Percentiles rank a stretch among this genome's conserved stretches.
Conservation (phyloP, 495 filamentous ascomycete species). For the Penicillium daleae region DNA sequence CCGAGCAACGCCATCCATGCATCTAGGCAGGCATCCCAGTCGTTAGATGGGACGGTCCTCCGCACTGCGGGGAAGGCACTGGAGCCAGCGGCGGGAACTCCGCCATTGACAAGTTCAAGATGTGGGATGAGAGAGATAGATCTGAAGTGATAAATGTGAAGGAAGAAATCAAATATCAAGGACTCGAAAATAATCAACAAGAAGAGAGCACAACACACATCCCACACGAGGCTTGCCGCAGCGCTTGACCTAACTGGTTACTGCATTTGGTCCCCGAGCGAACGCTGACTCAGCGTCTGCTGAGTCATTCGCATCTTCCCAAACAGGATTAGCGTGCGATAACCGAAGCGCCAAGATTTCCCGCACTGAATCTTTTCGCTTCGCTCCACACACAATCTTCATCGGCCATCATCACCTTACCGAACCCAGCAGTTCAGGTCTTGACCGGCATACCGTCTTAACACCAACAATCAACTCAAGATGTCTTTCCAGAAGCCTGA, state of each 20-base stretch:
- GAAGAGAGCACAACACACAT: conserved; percentile 13
- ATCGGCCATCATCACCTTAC: conserved; percentile 78
- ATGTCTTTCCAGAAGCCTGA: conserved; percentile 97
- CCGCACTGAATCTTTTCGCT: conserved; percentile 35
- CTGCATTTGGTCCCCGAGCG: conserved; percentile 26
- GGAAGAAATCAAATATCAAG: neutral
- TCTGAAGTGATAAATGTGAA: neutral
- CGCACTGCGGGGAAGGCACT: conserved; percentile 71
- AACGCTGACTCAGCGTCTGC: conserved; percentile 30
- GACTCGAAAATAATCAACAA: neutral
- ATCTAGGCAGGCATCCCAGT: conserved; percentile 80
- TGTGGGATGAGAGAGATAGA: neutral
- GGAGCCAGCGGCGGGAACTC: conserved; percentile 70
- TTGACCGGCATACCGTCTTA: conserved; percentile 54
- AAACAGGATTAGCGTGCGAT: conserved; percentile 39
- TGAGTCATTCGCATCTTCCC: conserved; percentile 8
- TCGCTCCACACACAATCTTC: conserved; percentile 38
- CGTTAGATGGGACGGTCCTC: conserved; percentile 62
- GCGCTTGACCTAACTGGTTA: conserved; percentile 3
- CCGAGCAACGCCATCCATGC: conserved; percentile 72
- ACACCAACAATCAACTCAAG: conserved; percentile 47
- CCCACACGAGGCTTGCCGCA: neutral
- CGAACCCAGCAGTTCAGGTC: conserved; percentile 69
- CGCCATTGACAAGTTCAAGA: conserved; percentile 37
- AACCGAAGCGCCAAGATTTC: conserved; percentile 53